Conservation (phyloP, 2,329 filamentous ascomycete species). For the Pyricularia sp. region DNA sequence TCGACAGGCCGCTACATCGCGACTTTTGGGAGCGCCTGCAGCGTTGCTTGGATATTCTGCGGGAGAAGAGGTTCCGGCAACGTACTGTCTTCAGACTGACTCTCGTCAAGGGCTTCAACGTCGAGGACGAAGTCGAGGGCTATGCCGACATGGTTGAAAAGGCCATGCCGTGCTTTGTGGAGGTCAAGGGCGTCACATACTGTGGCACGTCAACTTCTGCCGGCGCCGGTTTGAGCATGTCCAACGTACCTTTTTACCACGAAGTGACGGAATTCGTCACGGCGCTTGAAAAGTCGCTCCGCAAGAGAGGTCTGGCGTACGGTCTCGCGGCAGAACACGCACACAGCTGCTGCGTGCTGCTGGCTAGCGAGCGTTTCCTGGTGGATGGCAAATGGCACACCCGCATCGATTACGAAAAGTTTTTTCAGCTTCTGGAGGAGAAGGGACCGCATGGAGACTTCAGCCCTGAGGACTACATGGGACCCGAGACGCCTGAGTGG, state of each 20-base stretch:
- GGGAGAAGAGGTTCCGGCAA: slow-evolving; percentile 70
- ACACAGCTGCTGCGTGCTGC: slow-evolving; percentile 82
- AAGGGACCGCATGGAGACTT: slow-evolving; percentile 54
- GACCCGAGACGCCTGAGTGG: slow-evolving; percentile 76
- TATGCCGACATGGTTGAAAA: slow-evolving; percentile 82
- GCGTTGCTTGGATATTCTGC: slow-evolving; percentile 77
- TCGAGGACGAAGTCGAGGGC: slow-evolving; percentile 82
- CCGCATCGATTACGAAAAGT: slow-evolving; percentile 76
- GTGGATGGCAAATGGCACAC: slow-evolving; percentile 78
- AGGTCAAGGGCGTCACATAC: slow-evolving; percentile 94
- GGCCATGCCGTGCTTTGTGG: slow-evolving; percentile 80
- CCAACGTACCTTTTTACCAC: slow-evolving; percentile 91
- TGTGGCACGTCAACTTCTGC: slow-evolving; percentile 82
- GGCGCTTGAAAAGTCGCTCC: slow-evolving; percentile 57
- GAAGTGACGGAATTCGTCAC: slow-evolving; percentile 76
- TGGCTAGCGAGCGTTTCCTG: slow-evolving; percentile 71
- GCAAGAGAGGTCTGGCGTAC: slow-evolving; percentile 60
- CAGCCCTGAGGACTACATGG: slow-evolving; percentile 83
- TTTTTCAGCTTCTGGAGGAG: slow-evolving; percentile 73
- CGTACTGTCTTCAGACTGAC: slow-evolving; percentile 91
- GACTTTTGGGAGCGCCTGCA: slow-evolving; percentile 98
- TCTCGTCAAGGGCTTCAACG: slow-evolving; percentile 94
- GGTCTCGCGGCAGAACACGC: slow-evolving; percentile 92
- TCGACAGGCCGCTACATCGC: slow-evolving; percentile 83
- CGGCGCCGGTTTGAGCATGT: slow-evolving; percentile 83